Percentiles rank a stretch among this genome's conserved stretches.
These are phyloP conservation scores for Alternaria brassicicola DNA, from an alignment of 2,329 filamentous ascomycete species.

Conservation along the genomic window DNA sequence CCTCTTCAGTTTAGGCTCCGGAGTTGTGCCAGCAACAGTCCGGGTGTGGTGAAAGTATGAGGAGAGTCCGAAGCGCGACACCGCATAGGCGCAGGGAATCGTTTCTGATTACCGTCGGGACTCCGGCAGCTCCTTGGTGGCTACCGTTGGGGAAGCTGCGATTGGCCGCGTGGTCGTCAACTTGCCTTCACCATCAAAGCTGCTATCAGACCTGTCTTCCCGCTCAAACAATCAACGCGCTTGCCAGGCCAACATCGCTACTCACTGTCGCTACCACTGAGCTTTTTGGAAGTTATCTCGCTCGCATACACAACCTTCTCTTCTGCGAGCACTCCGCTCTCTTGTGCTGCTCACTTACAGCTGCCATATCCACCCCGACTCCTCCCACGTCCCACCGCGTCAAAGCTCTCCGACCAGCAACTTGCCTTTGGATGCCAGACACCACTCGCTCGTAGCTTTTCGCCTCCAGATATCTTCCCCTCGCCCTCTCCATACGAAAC, in stretches of 20 bases:
- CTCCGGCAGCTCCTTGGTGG: not conserved
- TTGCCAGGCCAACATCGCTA: constrained; percentile 16
- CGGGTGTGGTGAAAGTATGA: not conserved
- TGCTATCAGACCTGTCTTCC: constrained; percentile 17
- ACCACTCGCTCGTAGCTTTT: not conserved
- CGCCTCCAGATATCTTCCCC: not conserved
- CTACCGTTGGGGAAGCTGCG: not conserved
- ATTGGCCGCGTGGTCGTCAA: constrained; percentile 8
- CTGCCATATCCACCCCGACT: not conserved
- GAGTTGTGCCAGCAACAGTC: not conserved
- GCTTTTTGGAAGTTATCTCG: constrained; percentile 21
- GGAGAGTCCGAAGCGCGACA: constrained; percentile 4
- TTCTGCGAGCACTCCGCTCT: not conserved
- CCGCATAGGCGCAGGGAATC: not conserved
- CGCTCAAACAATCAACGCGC: constrained; percentile 23
- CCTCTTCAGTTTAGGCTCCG: not conserved
- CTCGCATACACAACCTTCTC: constrained; percentile 19
- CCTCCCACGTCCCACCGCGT: constrained; percentile 8
- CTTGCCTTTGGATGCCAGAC: not conserved
- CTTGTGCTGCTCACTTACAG: constrained; percentile 5
- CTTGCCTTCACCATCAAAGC: constrained; percentile 22
- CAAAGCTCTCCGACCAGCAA: constrained; percentile 6
- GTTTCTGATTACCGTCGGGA: not conserved
- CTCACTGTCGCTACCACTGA: constrained; percentile 19
- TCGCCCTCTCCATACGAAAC: not conserved